Percentiles rank a stretch among this genome's conserved stretches.
Conservation (phyloP, 345 rosid genomes). For the Populus deltoides region DNA sequence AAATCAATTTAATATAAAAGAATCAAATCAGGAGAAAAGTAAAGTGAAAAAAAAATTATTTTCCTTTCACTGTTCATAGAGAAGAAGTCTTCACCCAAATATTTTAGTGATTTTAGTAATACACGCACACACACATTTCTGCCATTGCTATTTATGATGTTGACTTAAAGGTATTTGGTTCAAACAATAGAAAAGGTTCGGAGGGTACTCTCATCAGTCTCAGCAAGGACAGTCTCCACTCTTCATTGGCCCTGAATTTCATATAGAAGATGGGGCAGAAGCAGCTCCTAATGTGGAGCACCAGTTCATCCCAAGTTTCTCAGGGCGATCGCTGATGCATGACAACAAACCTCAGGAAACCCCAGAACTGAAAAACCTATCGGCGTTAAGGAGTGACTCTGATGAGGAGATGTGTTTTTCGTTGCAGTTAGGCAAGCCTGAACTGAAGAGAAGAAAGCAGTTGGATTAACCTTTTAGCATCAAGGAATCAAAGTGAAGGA, state of each 20-base stretch:
- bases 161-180: too few species aligned
- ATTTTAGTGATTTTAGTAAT: too few species aligned
- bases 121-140: too few species aligned
- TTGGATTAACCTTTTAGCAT: slow-evolving; percentile 31
- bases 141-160: too few species aligned
- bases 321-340: slow-evolving; percentile 39
- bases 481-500: slow-evolving; percentile 19
- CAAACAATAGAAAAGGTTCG: too few species aligned
- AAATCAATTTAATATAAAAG: too few species aligned
- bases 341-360: slow-evolving; percentile 34
- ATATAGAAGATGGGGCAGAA: slow-evolving; percentile 45
- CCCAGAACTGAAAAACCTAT: slow-evolving; percentile 37
- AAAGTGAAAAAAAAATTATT: too few species aligned
- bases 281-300: slow-evolving; percentile 58
- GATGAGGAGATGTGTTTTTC: slow-evolving; percentile 56
- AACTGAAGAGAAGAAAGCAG: slow-evolving; percentile 61
- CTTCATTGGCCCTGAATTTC: slow-evolving; percentile 30
- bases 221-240: slow-evolving; percentile 26
- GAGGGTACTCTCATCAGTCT: too few species aligned
- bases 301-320: slow-evolving; percentile 75
- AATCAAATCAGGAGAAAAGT: too few species aligned
- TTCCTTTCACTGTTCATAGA: too few species aligned
- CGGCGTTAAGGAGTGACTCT: slow-evolving; percentile 40
- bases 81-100: too few species aligned
- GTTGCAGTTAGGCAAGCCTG: slow-evolving; percentile 69